Base-by-base conservation (phyloP, 2,329 filamentous ascomycete genomes). In the Neurospora sp. region DNA sequence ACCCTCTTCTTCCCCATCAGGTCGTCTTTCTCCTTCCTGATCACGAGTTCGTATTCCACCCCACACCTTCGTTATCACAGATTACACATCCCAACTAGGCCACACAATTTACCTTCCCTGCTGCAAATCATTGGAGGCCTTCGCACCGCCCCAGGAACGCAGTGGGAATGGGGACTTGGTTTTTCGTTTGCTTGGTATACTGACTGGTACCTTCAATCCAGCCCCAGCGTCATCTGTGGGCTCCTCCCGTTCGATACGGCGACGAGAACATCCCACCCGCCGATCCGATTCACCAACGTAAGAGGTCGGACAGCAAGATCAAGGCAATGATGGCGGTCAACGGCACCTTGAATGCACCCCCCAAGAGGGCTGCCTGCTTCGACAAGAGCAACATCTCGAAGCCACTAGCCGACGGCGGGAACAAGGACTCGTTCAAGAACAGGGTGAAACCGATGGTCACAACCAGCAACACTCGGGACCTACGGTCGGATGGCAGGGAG, bases 351-450 rank as follows among this genome's bases (percentile, higher is more conserved):
- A 92, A 90, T 79, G 85, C 85, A 69, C 84, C 87, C 70, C 84
- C 89, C 69, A 96, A 94, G 82, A 89, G 93, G 74, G 89, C 90
- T 72, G 92, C 89, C 13, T 93, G 96, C 80, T 91, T 88, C 67
- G 93, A 97, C 78, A 86, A 96, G 72, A 96, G 91, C 83, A 95
- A 94, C 77, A 89, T 85, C 66, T 77, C 84, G 52, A 81, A 82
- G 72, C 52, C 52, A 62, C 52, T 62, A 10, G 78, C 79, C 66
- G 69, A 74, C 38, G 58, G 72, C 40, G 69, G 71, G 28, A 69
- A 69, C 69, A 84, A 84, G 76, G 74, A 74, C 17, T 38, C 73
- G 15, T 70, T 74, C 69, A 83, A 83, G 72, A 73, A 72, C 72
- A 69, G 73, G 33, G 71, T 70, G 76, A 78, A 78, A 71, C 58